Base-by-base conservation (phyloP, 495 filamentous ascomycete species). In the Tuber indicum region DNA sequence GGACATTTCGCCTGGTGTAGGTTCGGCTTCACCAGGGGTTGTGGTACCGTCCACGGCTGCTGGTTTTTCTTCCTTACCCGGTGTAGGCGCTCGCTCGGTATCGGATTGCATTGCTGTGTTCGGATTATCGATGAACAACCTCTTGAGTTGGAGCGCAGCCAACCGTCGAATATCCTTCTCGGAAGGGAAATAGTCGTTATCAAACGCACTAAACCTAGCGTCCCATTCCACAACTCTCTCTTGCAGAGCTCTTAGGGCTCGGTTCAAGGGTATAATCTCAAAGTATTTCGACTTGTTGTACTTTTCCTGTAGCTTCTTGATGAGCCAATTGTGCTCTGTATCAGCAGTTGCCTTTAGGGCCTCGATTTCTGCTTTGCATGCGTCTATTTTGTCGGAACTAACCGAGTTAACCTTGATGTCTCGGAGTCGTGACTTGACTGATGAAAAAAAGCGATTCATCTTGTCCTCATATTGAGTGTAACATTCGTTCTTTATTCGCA, bases 191-290 rank as follows among this genome's bases (percentile, higher is more conserved):
- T 96, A 99, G 78, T 94, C 92, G 72, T 90, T 90, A 82, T 99
- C 96, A 76, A 99, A 97, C 46, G 93, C 91, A 47, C 90, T 89
- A 84, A 99, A 99, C 5, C 88, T 89, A 39, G 89, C 90, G 81
- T 99, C 96, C 96, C 96, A 99, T 79, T 94, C 93, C 12, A 93
- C 90, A 14, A 94, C 94, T 79, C 93, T 97, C 83, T 97, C 94
- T 79, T 98, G 92, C 86, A 97, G 92, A 42, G 91, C 91, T 82
- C 95, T 89, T 66, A 97, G 88, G 46, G 94, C 93, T 75, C 91
- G 87, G 79, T 98, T 99, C 73, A 98, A 86, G 0, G 96, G 96
- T 71, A 97, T 94, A 75, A 97, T 91, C 84, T 98, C 96, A 86
- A 97, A 98, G 84, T 98, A 97, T 77, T 92, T 94, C 14, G 96